These are phyloP conservation scores for Geotrichum australiense DNA, from an alignment of 1,139 yeast genomes.

Conservation along the genomic window DNA sequence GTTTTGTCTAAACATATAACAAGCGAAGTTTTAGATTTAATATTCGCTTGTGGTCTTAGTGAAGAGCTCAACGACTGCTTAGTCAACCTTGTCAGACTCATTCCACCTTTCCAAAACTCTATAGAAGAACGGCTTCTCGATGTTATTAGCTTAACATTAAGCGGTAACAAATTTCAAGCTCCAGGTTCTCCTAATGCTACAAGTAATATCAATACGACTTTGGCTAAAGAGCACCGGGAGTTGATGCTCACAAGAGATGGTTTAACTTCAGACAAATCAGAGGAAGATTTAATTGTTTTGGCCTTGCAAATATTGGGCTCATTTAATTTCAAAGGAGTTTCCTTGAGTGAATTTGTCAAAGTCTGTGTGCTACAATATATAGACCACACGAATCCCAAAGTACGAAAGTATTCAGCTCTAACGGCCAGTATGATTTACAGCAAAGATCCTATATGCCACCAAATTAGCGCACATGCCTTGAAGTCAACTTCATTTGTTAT, in stretches of 20 bases:
- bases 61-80: constrained; percentile 72
- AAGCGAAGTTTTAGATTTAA: constrained; percentile 69
- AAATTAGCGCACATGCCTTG: constrained; percentile 76
- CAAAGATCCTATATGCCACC: constrained; percentile 77
- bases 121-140: constrained; percentile 69
- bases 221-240: constrained; percentile 73
- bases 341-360: constrained; percentile 80
- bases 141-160: constrained; percentile 65
- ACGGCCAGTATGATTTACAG: constrained; percentile 77
- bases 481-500: constrained; percentile 80
- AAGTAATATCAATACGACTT: constrained; percentile 51
- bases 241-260: constrained; percentile 62
- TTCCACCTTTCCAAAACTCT: constrained; percentile 72
- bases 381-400: constrained; percentile 71
- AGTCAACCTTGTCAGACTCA: constrained; percentile 56
- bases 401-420: constrained; percentile 76
- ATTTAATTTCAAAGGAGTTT: constrained; percentile 68
- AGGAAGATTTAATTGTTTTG: constrained; percentile 52
- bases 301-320: constrained; percentile 67
- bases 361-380: constrained; percentile 74
- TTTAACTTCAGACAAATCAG: constrained; percentile 34
- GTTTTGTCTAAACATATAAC: constrained; percentile 86
- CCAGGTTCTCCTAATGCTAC: constrained; percentile 74
- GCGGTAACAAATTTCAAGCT: constrained; percentile 74
- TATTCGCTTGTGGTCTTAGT: constrained; percentile 77